A percentile compares a stretch with the other conserved stretches of the same genome.
phyloP scores from a whole-genome alignment of 306 rosid species.

The Cucumis hystrix region DNA sequence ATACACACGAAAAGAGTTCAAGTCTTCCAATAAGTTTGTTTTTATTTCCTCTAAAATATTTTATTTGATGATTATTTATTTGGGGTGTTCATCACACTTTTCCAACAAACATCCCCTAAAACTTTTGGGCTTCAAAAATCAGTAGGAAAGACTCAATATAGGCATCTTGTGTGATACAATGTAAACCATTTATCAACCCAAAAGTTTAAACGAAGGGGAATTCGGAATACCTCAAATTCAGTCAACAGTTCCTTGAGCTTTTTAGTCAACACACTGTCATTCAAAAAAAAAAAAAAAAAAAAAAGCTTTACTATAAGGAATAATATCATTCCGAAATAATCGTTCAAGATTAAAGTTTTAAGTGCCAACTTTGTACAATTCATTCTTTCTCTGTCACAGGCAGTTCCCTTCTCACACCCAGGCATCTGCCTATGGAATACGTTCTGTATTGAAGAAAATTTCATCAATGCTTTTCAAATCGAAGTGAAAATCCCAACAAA shows the following conservation, averaged over 20 bases:
- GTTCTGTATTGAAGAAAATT: conserved; percentile 41
- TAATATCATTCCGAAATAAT: neutral
- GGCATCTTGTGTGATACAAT: no score
- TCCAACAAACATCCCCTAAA: no score
- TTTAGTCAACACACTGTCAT: conserved; percentile 64
- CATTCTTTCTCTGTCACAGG: conserved; percentile 81
- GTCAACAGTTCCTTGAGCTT: conserved; percentile 76
- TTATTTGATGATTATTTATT: no score
- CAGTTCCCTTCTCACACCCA: conserved; percentile 91
- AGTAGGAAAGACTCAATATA: no score
- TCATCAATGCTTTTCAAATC: conserved; percentile 6
- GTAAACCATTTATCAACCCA: no score
- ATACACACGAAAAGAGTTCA: no score
- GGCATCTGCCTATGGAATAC: conserved; percentile 67
- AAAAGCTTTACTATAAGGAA: conserved; percentile 5
- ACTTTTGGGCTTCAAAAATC: no score
- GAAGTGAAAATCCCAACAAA: neutral
- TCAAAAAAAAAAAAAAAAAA: neutral
- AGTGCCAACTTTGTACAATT: conserved; percentile 72
- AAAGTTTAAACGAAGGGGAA: neutral
- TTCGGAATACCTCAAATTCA: conserved; percentile 64
- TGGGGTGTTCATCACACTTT: no score
- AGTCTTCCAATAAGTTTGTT: no score
- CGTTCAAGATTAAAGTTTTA: neutral
- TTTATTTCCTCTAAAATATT: no score